These are phyloP conservation scores for Triticum monococcum DNA, from an alignment of 176 grass and related monocot genomes.

Conservation along the genomic window DNA sequence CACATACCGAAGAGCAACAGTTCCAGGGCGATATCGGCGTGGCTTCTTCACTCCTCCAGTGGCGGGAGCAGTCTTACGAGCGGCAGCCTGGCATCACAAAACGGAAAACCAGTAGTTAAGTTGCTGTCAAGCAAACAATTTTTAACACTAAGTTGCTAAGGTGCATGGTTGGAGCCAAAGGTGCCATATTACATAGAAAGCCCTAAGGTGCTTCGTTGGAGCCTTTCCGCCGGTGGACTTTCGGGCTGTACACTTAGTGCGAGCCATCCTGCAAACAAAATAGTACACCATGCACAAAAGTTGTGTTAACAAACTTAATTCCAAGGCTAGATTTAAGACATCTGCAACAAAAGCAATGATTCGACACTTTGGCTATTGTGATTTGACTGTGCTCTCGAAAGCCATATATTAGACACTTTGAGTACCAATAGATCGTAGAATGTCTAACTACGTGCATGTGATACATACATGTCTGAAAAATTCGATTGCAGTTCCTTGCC, in stretches of 20 bases:
- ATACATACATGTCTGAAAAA: too few relatives aligned
- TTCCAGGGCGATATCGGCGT: not conserved
- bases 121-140: not conserved
- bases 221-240: not conserved
- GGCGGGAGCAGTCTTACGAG: constrained; percentile 20
- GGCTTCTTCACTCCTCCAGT: constrained; percentile 12
- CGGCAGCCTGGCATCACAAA: not conserved
- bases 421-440: too few relatives aligned
- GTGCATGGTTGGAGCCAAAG: too few relatives aligned
- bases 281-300: not conserved
- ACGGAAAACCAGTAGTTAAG: not conserved
- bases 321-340: not conserved
- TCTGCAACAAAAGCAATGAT: not conserved
- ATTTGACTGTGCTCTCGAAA: not conserved
- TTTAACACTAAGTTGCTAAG: not conserved
- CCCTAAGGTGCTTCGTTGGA: not conserved
- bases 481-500: too few relatives aligned
- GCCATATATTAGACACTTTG: too few relatives aligned
- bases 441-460: too few relatives aligned
- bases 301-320: not conserved
- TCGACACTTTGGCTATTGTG: not conserved
- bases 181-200: not conserved
- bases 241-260: not conserved
- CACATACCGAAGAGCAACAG: constrained; percentile 18
- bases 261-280: not conserved